Conservation (phyloP, 345 rosid species). For the Gossypium australe region DNA sequence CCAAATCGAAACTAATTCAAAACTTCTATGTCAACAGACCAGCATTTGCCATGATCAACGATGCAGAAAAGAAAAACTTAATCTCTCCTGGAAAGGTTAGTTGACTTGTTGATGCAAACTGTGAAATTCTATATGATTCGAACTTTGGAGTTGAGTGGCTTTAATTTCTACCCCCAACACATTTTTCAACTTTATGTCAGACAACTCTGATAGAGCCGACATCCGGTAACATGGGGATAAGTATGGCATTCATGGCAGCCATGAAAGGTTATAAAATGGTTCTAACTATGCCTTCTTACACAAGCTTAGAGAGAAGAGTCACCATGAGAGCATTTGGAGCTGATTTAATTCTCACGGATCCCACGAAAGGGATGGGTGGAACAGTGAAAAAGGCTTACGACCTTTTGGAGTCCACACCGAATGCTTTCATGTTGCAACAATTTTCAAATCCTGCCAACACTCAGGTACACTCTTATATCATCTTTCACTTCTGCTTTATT, state of each 20-base stretch:
- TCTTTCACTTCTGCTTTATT: neutral
- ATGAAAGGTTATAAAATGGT: constrained; percentile 84
- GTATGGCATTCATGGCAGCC: constrained; percentile 93
- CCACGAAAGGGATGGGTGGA: constrained; percentile 96
- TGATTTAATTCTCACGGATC: constrained; percentile 86
- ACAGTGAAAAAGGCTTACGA: constrained; percentile 89
- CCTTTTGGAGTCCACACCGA: constrained; percentile 69
- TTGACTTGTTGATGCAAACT: neutral
- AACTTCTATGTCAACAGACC: constrained; percentile 43
- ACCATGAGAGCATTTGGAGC: constrained; percentile 96
- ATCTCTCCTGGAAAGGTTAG: constrained; percentile 71
- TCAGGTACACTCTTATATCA: constrained; percentile 32
- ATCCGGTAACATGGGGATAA: constrained; percentile 96
- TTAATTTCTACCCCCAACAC: neutral
- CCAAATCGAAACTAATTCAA: constrained; percentile 9
- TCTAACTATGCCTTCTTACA: constrained; percentile 96
- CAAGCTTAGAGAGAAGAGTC: constrained; percentile 94
- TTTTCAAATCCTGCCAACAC: constrained; percentile 87
- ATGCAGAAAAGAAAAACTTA: constrained; percentile 71
- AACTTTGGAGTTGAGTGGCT: neutral
- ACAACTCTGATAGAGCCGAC: constrained; percentile 92
- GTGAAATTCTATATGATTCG: neutral
- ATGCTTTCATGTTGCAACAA: constrained; percentile 82
- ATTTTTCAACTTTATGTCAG: constrained; percentile 25
- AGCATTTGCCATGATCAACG: constrained; percentile 65